These are phyloP conservation scores for Marchantia paleacea DNA, from an alignment of 225 moss, liverwort and hornwort species.

Conservation along the genomic window DNA sequence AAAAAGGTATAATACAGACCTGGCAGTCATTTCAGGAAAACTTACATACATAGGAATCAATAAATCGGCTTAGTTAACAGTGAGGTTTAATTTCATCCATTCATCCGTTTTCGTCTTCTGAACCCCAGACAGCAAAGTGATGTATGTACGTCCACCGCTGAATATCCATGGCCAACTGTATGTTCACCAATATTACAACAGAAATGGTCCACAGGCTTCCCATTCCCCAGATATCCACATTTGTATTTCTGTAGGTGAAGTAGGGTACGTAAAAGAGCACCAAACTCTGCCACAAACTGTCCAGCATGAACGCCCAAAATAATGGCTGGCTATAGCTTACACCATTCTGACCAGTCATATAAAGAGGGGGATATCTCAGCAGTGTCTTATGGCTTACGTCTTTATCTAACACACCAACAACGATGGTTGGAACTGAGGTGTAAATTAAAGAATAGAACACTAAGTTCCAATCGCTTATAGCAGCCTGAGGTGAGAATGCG, in stretches of 20 bases:
- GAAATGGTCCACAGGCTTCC: conserved; percentile 50
- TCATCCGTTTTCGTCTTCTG: no score
- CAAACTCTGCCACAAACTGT: conserved; percentile 57
- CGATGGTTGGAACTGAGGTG: conserved; percentile 49
- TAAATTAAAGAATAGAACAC: conserved; percentile 52
- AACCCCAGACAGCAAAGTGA: conserved; percentile 49
- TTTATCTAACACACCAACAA: conserved; percentile 54
- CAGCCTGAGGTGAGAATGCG: conserved; percentile 47
- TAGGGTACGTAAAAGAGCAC: conserved; percentile 54
- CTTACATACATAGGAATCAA: no score
- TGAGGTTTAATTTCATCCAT: no score
- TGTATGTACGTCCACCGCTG: conserved; percentile 54
- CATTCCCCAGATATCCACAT: conserved; percentile 39
- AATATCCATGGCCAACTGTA: conserved; percentile 52
- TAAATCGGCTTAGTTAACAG: no score
- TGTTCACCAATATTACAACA: conserved; percentile 49
- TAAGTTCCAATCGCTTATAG: conserved; percentile 52
- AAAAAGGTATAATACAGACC: no score
- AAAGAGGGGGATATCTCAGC: conserved; percentile 41
- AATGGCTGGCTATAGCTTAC: conserved; percentile 39
- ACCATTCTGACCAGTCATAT: conserved; percentile 38
- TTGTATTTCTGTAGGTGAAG: conserved; percentile 34
- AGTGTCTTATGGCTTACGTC: conserved; percentile 46
- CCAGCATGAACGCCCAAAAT: conserved; percentile 54
- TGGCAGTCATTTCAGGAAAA: no score